phyloP scores from a whole-genome alignment of 2,329 filamentous ascomycete species.

The Mycosphaerella sp. region DNA sequence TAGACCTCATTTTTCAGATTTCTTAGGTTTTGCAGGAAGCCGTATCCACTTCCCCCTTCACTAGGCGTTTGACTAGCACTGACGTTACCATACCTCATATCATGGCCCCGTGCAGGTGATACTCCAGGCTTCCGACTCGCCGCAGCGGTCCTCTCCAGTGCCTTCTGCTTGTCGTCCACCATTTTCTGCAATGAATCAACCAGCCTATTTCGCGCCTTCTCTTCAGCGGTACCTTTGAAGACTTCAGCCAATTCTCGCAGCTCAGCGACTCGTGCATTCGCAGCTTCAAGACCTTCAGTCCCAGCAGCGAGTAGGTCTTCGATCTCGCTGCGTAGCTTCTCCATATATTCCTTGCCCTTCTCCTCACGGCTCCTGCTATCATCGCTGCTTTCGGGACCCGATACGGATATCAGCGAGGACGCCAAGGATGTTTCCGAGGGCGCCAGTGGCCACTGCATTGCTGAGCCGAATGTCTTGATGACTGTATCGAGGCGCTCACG shows the following conservation, averaged over 20 bases:
- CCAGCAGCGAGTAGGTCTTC: conserved; percentile 54
- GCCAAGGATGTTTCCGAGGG: conserved; percentile 82
- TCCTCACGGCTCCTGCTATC: conserved; percentile 66
- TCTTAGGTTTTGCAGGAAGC: conserved; percentile 48
- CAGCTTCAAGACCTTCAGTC: conserved; percentile 64
- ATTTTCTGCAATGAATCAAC: conserved; percentile 74
- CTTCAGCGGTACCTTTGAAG: conserved; percentile 94
- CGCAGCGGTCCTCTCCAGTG: conserved; percentile 34
- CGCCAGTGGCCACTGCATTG: conserved; percentile 90
- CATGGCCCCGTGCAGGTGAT: conserved; percentile 22
- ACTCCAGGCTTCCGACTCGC: conserved; percentile 13
- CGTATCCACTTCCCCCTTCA: conserved; percentile 39
- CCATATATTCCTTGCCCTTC: conserved; percentile 76
- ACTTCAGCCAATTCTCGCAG: conserved; percentile 69
- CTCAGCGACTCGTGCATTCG: conserved; percentile 66
- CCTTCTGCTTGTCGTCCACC: conserved; percentile 64
- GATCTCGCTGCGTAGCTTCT: conserved; percentile 65
- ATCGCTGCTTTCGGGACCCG: conserved; percentile 59
- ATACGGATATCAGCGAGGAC: conserved; percentile 84
- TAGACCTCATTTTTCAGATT: conserved; percentile 37
- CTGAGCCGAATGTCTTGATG: conserved; percentile 85
- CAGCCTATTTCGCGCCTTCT: conserved; percentile 74
- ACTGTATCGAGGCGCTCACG: conserved; percentile 80
- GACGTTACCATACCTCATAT: conserved; percentile 29
- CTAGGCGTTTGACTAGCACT: conserved; percentile 11